Evolutionary conservation across 2,329 filamentous ascomycete genomes (phyloP).

Genomic region (Sordariomycetes sp.): DNA sequence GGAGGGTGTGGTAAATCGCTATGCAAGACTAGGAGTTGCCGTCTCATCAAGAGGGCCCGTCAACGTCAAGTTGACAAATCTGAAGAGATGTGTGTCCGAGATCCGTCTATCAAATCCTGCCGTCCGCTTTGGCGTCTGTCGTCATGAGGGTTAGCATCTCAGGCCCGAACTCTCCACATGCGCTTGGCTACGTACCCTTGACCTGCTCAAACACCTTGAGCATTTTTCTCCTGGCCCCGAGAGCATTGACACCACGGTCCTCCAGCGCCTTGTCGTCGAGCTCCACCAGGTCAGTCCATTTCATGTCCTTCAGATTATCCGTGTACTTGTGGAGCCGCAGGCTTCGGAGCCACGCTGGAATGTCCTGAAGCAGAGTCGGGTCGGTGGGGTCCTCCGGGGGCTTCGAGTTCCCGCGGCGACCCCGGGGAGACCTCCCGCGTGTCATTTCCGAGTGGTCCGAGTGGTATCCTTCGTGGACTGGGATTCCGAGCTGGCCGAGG

Average conservation of each 20-base stretch:
- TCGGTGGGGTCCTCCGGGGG: slow-evolving; percentile 97
- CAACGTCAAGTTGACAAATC: not conserved
- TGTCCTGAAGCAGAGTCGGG: slow-evolving; percentile 79
- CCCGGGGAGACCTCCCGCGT: slow-evolving; percentile 83
- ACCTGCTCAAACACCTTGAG: slow-evolving; percentile 98
- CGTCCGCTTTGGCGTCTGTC: slow-evolving; percentile 61
- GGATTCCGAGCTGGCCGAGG: slow-evolving; percentile 60
- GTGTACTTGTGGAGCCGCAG: slow-evolving; percentile 97
- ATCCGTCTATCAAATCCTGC: slow-evolving; percentile 45
- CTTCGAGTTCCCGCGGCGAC: slow-evolving; percentile 88
- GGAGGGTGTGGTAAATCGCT: not conserved
- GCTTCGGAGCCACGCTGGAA: slow-evolving; percentile 90
- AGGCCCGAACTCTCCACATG: not conserved
- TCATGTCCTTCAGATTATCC: slow-evolving; percentile 93
- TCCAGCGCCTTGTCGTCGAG: slow-evolving; percentile 90
- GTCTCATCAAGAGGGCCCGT: not conserved
- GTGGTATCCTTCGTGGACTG: slow-evolving; percentile 71
- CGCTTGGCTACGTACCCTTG: slow-evolving; percentile 42
- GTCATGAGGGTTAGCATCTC: slow-evolving; percentile 14
- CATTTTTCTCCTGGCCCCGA: slow-evolving; percentile 95
- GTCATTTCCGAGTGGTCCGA: slow-evolving; percentile 90
- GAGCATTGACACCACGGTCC: slow-evolving; percentile 84
- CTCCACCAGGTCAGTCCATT: slow-evolving; percentile 88
- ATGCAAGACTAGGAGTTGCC: not conserved
- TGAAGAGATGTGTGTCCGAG: not conserved